Evolutionary conservation across 2,329 filamentous ascomycete species (phyloP).

Genomic region (Colletotrichum brevisporum): DNA sequence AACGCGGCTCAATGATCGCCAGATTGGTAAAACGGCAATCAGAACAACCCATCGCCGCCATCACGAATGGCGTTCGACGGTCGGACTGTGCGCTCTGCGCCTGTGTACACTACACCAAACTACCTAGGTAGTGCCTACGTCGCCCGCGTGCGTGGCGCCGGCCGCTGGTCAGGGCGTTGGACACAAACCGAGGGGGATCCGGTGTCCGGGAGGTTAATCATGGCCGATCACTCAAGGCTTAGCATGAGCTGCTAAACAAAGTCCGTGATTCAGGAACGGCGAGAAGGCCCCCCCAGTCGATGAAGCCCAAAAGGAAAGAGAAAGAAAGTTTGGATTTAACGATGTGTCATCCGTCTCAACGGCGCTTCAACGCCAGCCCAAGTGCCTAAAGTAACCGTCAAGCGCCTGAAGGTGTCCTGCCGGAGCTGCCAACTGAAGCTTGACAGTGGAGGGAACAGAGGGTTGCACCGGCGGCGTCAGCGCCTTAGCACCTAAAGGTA

Average conservation of each 20-base stretch:
- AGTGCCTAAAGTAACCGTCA: not conserved
- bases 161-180: slow-evolving; percentile 5
- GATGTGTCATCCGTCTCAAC: not conserved
- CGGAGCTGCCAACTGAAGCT: slow-evolving; percentile 10
- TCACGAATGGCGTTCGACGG: slow-evolving; percentile 3
- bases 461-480: not conserved
- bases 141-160: not conserved
- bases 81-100: not conserved
- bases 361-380: not conserved
- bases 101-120: no score
- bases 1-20: slow-evolving; percentile 21
- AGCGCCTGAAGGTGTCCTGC: not conserved
- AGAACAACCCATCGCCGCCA: slow-evolving; percentile 9
- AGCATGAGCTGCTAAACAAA: slow-evolving; percentile 32
- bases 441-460: not conserved
- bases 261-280: slow-evolving; percentile 15
- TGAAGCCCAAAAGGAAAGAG: not conserved
- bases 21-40: slow-evolving; percentile 14
- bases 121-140: not conserved
- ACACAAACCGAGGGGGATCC: slow-evolving; percentile 12
- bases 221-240: slow-evolving; percentile 30
- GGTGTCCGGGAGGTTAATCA: slow-evolving; percentile 26
- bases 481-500: not conserved
- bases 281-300: not conserved
- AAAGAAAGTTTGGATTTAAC: not conserved